Base-by-base conservation (phyloP, 1,284 basidiomycete genomes). In the Golubevia sp. region DNA sequence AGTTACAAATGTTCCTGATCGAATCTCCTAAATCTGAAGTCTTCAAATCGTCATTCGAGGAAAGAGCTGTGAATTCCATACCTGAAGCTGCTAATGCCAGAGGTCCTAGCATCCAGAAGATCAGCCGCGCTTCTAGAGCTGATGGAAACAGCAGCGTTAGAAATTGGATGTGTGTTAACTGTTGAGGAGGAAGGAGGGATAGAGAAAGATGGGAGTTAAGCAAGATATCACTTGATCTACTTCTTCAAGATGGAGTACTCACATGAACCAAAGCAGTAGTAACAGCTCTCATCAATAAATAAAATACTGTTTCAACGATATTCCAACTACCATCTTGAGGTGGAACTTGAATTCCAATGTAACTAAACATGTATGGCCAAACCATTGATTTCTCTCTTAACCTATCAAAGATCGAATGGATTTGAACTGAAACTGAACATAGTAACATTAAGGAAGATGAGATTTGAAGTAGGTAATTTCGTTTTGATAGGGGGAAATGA, bases 1-100 rank as follows among this genome's bases (percentile, higher is more conserved):
- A 93, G 83, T 97, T 97, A 88, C 94, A 96, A 66, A 97, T 91
- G 85, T 97, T 97, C 61, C 92, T 90, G 26, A 95, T 89, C 26
- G 91, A 91, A 63, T 90, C 89, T 56, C 93, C 90, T 51, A 93
- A 85, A 63, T 87, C 85, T 85, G 64, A 91, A 86, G 26, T 85
- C 82, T 23, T 80, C 51, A 66, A 50, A 44, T 80, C 71, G 53
- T 85, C 80, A 50, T 82, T 74, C 48, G 82, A 68, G 50, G 88
- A 85, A 38, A 97, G 88, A 2, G 91, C 90, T 21, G 94, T 86
- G 72, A 97, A 91, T 73, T 92, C 91, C 87, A 97, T 92, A 30
- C 90, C 87, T 0, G 93, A 91, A 0, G 94, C 90, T 2, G 91
- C 87, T 66, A 98, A 85, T 1, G 94, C 94, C 11, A 99, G 87